A percentile compares a stretch with the other conserved stretches of the same genome.
These are phyloP conservation scores for Pseudocercospora ulei DNA, from an alignment of 2,329 filamentous ascomycete species.

Conservation along the genomic window DNA sequence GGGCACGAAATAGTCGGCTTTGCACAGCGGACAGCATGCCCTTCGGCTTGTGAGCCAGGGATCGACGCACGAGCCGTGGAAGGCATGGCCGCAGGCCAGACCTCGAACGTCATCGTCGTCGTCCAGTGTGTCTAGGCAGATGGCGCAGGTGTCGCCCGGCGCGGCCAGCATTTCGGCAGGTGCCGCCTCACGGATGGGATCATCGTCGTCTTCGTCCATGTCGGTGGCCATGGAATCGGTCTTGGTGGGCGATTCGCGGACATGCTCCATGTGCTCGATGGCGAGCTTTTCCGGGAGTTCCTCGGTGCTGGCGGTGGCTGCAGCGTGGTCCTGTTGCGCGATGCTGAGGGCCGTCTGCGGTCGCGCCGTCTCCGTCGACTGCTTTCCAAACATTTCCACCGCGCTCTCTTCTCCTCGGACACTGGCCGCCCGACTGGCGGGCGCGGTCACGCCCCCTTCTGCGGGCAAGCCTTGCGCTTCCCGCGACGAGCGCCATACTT, in stretches of 20 bases:
- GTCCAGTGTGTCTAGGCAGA: conserved; percentile 88
- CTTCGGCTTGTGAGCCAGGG: conserved; percentile 91
- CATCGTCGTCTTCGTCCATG: conserved; percentile 61
- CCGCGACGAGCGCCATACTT: conserved; percentile 77
- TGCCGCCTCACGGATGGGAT: conserved; percentile 71
- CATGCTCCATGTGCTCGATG: conserved; percentile 31
- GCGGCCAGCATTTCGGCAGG: conserved; percentile 70
- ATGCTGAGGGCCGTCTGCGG: conserved; percentile 36
- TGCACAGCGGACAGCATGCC: conserved; percentile 94
- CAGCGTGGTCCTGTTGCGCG: conserved; percentile 41
- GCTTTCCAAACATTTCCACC: conserved; percentile 28
- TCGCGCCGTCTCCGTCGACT: conserved; percentile 27
- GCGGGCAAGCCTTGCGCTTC: conserved; percentile 76
- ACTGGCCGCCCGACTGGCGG: conserved; percentile 63
- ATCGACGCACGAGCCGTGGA: conserved; percentile 90
- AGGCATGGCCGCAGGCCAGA: conserved; percentile 91
- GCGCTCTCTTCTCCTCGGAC: conserved; percentile 51
- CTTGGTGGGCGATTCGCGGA: conserved; percentile 21
- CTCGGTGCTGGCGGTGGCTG: conserved; percentile 24
- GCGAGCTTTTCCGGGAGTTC: conserved; percentile 31
- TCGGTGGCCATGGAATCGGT: conserved; percentile 39
- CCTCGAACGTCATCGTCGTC: conserved; percentile 93
- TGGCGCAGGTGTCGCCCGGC: conserved; percentile 87
- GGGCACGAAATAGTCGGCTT: conserved; percentile 92
- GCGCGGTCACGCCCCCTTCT: conserved; percentile 68